Percentiles rank a stretch among this genome's conserved stretches.
Evolutionary conservation across 1,139 yeast species (phyloP).

Genomic region (Yamadazyma taylorii): DNA sequence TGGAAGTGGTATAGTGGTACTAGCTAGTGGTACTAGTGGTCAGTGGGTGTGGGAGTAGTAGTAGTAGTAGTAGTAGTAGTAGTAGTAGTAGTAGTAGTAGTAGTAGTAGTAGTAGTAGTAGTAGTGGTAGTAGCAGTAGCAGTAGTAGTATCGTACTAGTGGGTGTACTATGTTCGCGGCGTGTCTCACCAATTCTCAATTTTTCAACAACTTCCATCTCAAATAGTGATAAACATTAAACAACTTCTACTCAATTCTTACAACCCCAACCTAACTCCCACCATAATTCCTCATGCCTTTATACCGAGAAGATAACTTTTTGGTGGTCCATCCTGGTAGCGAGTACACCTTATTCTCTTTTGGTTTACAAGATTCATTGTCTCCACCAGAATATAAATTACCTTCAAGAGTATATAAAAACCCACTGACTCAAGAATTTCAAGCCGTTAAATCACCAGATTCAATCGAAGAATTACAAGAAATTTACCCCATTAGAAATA

Average conservation of each 20-base stretch:
- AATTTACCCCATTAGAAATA: conserved; percentile 62
- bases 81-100: no score
- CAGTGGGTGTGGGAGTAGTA: no score
- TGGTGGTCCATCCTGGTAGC: conserved; percentile 83
- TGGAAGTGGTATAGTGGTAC: no score
- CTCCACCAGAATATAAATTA: conserved; percentile 73
- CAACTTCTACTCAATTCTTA: no score
- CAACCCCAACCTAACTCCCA: not conserved
- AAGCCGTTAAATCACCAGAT: conserved; percentile 32
- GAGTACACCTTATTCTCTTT: conserved; percentile 70
- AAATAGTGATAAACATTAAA: not conserved
- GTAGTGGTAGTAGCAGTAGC: no score
- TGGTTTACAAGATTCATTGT: conserved; percentile 76
- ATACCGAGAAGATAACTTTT: conserved; percentile 59
- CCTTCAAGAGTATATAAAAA: conserved; percentile 74
- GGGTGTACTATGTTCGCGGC: no score
- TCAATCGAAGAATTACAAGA: conserved; percentile 35
- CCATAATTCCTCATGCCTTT: conserved; percentile 44
- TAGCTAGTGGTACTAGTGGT: no score
- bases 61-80: no score
- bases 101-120: no score
- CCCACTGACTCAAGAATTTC: conserved; percentile 39
- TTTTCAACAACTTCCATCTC: not conserved
- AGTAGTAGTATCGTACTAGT: no score
- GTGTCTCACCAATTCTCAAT: not conserved